phyloP scores from a whole-genome alignment of 768 basidiomycete genomes.

The Chiua virens region DNA sequence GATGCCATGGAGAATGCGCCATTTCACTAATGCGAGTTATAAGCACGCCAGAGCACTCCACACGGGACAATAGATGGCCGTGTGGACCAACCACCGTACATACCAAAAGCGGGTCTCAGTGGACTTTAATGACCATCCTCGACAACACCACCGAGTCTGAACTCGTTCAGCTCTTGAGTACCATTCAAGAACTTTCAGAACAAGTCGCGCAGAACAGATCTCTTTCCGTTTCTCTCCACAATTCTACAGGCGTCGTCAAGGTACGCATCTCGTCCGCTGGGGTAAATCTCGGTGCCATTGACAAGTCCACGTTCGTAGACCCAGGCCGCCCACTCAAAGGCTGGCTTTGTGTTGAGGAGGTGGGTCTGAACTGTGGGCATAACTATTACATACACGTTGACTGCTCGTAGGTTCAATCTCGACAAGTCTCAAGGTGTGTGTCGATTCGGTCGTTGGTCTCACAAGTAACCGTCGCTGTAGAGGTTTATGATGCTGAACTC shows the following conservation, averaged over 20 bases:
- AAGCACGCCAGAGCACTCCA: slow-evolving; percentile 1
- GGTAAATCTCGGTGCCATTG: neutral
- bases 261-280: slow-evolving; percentile 41
- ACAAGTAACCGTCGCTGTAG: slow-evolving; percentile 41
- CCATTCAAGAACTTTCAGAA: slow-evolving; percentile 79
- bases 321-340: slow-evolving; percentile 86
- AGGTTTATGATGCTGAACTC: slow-evolving; percentile 86
- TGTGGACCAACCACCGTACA: slow-evolving; percentile 3
- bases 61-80: slow-evolving; percentile 19
- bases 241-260: slow-evolving; percentile 76
- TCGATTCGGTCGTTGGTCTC: neutral
- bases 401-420: slow-evolving; percentile 64
- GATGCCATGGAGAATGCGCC: no score
- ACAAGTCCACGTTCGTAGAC: slow-evolving; percentile 43
- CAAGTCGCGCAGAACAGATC: slow-evolving; percentile 80
- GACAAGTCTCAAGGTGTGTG: slow-evolving; percentile 79
- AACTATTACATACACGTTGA: neutral
- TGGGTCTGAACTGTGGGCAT: slow-evolving; percentile 30
- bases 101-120: slow-evolving; percentile 12
- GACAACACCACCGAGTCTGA: slow-evolving; percentile 55
- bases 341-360: slow-evolving; percentile 89
- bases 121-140: slow-evolving; percentile 60
- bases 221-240: slow-evolving; percentile 68
- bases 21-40: no score
- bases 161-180: slow-evolving; percentile 58